Evolutionary conservation across 2,329 filamentous ascomycete genomes (phyloP).

Genomic region (Zymoseptoria pseudotritici): DNA sequence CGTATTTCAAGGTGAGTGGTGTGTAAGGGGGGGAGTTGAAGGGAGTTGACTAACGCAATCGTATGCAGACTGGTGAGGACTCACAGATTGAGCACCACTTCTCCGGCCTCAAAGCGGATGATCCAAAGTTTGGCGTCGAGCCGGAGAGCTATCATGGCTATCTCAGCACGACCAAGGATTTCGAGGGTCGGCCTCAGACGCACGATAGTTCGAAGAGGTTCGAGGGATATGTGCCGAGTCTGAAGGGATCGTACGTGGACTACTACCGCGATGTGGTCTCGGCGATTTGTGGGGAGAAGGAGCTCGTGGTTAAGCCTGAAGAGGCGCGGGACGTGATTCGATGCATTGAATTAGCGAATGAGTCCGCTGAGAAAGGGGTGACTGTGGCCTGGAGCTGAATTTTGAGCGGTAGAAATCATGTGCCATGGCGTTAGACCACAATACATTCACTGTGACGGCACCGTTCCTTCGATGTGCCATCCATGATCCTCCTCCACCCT

Average conservation of each 20-base stretch:
- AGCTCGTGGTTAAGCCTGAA: constrained; percentile 35
- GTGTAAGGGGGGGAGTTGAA: neutral
- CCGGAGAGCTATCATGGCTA: constrained; percentile 31
- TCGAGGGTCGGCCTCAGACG: constrained; percentile 28
- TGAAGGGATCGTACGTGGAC: constrained; percentile 34
- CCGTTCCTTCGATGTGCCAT: too few relatives aligned
- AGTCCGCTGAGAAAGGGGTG: constrained; percentile 30
- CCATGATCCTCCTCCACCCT: too few relatives aligned
- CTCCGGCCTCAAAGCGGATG: constrained; percentile 19
- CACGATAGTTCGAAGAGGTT: constrained; percentile 17
- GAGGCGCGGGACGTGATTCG: constrained; percentile 35
- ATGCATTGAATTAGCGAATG: constrained; percentile 37
- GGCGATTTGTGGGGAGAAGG: constrained; percentile 34
- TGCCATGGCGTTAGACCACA: too few relatives aligned
- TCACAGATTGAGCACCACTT: constrained; percentile 32
- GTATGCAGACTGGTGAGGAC: constrained; percentile 22
- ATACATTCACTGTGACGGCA: too few relatives aligned
- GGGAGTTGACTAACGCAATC: neutral
- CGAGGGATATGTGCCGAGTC: constrained; percentile 25
- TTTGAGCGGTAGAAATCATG: too few relatives aligned
- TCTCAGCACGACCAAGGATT: constrained; percentile 34
- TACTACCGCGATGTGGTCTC: constrained; percentile 38
- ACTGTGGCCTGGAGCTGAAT: constrained; percentile 22
- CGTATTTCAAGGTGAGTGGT: constrained; percentile 34
- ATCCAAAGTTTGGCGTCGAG: constrained; percentile 32